Base-by-base conservation (phyloP, 2,329 filamentous ascomycete species). In the Apiospora koreana region DNA sequence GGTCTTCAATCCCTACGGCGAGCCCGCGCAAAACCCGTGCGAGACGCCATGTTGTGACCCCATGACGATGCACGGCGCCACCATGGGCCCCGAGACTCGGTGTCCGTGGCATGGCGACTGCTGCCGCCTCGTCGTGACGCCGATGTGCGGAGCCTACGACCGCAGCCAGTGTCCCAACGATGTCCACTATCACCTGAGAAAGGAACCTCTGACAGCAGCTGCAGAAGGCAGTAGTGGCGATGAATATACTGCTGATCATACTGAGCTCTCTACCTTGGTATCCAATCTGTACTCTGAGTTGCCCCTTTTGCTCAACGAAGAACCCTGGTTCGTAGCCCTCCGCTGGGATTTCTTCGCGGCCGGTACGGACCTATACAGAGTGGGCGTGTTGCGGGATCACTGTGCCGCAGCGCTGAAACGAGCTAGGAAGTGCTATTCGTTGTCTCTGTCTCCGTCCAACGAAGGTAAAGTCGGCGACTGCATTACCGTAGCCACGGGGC, bases 21-120 rank as follows among this genome's bases (percentile, higher is more conserved):
- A 66, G n/a, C 65, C 65, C 41, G 14, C 8, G 38, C 38, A 41
- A 7, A 67, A 25, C 42, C 42, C 25, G 25, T 67, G 45, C 35
- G 14, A 25, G 54, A n/a, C 21, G 21, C 54, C 54, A n/a, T 62
- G 54, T 14, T 18, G 16, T 28, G 25, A 14, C 8, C 10, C 41
- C n/a, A 46, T n/a, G 43, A 28, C 35, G 35, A 35, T n/a, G n/a
- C n/a, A 28, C 23, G 48, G 48, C 25, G 25, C 25, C 48, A 16
- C 23, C 18, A 25, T 12, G 25, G n/a, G 31, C 21, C 25, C 12
- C 8, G 65, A 18, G 23, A 21, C 10, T 16, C 18, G 16, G 5
- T 46, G 65, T n/a, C 7, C 5, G 42, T 67, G 65, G 65, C 65
- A 67, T 9, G 65, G 65, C 65, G 42, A n/a, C 3, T 67, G 65